Evolutionary conservation across 1,284 basidiomycete species (phyloP).

Genomic region (Chiua sp.): DNA sequence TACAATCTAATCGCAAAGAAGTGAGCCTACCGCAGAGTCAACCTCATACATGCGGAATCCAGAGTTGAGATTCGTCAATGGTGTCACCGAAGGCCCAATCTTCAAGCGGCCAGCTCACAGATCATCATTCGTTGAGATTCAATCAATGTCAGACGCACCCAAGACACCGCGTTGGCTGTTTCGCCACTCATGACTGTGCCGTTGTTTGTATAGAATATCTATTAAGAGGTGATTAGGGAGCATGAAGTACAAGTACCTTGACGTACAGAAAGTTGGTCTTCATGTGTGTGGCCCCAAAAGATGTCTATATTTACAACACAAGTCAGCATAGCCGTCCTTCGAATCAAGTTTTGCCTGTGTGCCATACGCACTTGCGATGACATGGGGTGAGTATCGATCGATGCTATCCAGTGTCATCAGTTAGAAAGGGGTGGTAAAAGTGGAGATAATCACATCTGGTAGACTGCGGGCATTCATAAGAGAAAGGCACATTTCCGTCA

Average conservation of each 20-base stretch:
- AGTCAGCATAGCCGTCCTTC: too few relatives aligned
- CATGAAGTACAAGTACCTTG: neutral
- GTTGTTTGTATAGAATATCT: conserved; percentile 49
- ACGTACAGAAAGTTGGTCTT: conserved; percentile 70
- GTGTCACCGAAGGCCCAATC: conserved; percentile 74
- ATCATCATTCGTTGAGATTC: too few relatives aligned
- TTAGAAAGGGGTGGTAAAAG: neutral
- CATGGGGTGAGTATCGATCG: conserved; percentile 75
- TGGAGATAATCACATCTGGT: conserved; percentile 59
- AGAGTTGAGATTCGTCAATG: conserved; percentile 73
- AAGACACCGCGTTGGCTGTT: conserved; percentile 57
- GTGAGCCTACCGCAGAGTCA: conserved; percentile 61
- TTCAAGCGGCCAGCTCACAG: conserved; percentile 8
- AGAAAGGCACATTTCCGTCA: neutral
- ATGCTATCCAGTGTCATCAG: conserved; percentile 50
- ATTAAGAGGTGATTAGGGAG: neutral
- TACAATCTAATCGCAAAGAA: neutral
- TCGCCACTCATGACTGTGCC: conserved; percentile 52
- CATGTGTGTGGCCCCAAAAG: conserved; percentile 82
- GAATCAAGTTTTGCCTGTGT: neutral
- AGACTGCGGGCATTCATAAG: conserved; percentile 47
- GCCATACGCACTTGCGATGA: conserved; percentile 65
- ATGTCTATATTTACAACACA: conserved; percentile 47
- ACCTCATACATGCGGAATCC: conserved; percentile 82
- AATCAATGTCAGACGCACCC: conserved; percentile 40